Conservation (phyloP, 176 grass and related monocot species). For the Phyllostachys edulis region DNA sequence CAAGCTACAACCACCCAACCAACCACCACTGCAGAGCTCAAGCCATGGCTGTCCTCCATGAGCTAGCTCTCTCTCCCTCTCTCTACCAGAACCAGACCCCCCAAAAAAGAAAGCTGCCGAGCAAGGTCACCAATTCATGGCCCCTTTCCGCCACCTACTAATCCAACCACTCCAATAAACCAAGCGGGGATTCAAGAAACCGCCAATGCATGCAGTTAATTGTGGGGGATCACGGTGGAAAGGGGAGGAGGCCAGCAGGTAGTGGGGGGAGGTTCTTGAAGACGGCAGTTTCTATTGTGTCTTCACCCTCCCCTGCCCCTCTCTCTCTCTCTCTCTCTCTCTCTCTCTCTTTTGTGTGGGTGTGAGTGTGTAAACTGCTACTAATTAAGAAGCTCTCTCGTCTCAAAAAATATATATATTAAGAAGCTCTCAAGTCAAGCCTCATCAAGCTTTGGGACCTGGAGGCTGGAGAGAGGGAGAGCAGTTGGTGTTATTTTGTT, state of each 20-base stretch:
- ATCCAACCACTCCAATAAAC: conserved; percentile 50
- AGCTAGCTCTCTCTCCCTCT: background rate
- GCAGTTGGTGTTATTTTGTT: conserved; percentile 10
- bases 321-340: background rate
- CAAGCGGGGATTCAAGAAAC: conserved; percentile 33
- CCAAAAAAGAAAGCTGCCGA: background rate
- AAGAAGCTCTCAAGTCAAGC: conserved; percentile 2
- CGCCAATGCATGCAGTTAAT: conserved; percentile 50
- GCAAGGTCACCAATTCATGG: conserved; percentile 27
- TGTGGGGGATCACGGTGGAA: conserved; percentile 24
- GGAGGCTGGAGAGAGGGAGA: background rate
- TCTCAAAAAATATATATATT: background rate
- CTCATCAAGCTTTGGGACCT: conserved; percentile 4
- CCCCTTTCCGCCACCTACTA: conserved; percentile 36
- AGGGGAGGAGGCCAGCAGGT: background rate
- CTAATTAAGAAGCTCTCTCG: conserved; percentile 10
- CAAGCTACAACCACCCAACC: background rate
- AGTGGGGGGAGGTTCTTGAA: conserved; percentile 18
- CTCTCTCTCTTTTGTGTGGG: background rate
- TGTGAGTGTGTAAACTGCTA: background rate
- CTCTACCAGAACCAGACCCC: background rate
- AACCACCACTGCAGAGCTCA: conserved; percentile 23
- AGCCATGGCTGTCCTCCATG: conserved; percentile 36
- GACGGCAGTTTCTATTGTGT: conserved; percentile 71
- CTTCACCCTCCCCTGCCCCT: conserved; percentile 13